phyloP scores from a whole-genome alignment of 2,329 filamentous ascomycete species.

The Pseudocercospora fijiensis region DNA sequence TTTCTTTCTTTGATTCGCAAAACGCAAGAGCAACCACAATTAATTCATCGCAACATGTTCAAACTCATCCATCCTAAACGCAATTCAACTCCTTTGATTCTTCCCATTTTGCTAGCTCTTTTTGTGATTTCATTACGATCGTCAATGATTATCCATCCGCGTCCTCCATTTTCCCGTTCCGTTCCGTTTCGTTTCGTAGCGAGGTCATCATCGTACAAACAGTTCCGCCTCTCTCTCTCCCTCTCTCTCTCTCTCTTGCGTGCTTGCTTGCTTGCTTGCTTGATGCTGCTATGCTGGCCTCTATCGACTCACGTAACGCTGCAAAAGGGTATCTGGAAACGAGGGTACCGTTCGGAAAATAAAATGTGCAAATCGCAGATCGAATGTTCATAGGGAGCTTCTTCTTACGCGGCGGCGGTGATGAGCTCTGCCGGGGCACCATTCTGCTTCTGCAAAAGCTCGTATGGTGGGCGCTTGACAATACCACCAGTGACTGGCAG shows the following conservation, averaged over 20 bases:
- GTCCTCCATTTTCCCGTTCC: conserved; percentile 4
- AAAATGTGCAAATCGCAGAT: conserved; percentile 17
- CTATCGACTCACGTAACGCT: conserved; percentile 24
- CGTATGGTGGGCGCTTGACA: conserved; percentile 75
- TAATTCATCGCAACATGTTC: conserved; percentile 1
- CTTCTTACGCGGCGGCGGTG: conserved; percentile 29
- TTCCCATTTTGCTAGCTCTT: conserved; percentile 10
- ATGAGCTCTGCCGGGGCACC: conserved; percentile 41
- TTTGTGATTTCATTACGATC: conserved; percentile 15
- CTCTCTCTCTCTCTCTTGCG: conserved; percentile 1
- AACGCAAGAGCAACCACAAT: background rate
- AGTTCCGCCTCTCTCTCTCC: too few species aligned
- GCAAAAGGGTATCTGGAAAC: conserved; percentile 33
- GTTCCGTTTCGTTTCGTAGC: conserved; percentile 13
- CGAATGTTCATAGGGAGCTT: background rate
- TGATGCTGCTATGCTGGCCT: conserved; percentile 17
- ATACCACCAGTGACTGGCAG: conserved; percentile 93
- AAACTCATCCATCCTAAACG: background rate
- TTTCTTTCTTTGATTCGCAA: too few species aligned
- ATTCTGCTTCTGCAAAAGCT: conserved; percentile 56
- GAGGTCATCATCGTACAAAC: conserved; percentile 15
- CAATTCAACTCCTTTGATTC: background rate
- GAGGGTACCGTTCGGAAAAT: conserved; percentile 19
- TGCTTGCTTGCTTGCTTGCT: conserved; percentile 11
- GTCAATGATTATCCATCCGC: conserved; percentile 20